Conservation (phyloP, 331 rosid species). For the Quercus phellos region DNA sequence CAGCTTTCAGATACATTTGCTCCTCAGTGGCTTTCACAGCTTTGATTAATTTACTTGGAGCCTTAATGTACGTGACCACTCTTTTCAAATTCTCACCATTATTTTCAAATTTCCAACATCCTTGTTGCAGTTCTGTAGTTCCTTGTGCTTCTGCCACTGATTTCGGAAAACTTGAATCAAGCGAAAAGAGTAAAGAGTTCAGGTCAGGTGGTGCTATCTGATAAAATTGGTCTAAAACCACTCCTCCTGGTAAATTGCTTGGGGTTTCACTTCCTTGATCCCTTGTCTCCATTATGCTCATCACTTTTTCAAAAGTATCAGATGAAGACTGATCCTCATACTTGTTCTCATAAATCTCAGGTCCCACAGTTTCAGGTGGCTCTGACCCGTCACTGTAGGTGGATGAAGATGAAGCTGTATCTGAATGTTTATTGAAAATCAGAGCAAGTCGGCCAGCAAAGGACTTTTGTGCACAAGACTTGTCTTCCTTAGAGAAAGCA, state of each 20-base stretch:
- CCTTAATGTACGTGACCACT: conserved; percentile 64
- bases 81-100: conserved; percentile 51
- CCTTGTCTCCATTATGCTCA: conserved; percentile 45
- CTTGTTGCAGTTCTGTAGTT: conserved; percentile 58
- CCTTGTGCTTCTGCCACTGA: conserved; percentile 65
- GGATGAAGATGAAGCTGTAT: conserved; percentile 23
- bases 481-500: conserved; percentile 52
- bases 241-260: conserved; percentile 71
- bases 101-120: conserved; percentile 71
- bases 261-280: conserved; percentile 72
- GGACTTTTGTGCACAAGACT: conserved; percentile 44
- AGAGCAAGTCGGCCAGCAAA: conserved; percentile 71
- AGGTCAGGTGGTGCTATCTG: conserved; percentile 58
- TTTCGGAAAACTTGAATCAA: conserved; percentile 56
- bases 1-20: conserved; percentile 76
- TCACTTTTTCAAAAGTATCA: conserved; percentile 57
- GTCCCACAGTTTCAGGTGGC: conserved; percentile 33
- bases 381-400: conserved; percentile 44
- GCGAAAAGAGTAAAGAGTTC: conserved; percentile 57
- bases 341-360: conserved; percentile 38
- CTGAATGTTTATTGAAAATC: conserved; percentile 60
- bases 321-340: conserved; percentile 53
- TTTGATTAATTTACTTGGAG: conserved; percentile 66
- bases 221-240: conserved; percentile 73
- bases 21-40: conserved; percentile 81